Percentiles rank a stretch among this genome's conserved stretches.
Conservation (phyloP, 495 filamentous ascomycete species). For the Parathielavia hyrcaniae region DNA sequence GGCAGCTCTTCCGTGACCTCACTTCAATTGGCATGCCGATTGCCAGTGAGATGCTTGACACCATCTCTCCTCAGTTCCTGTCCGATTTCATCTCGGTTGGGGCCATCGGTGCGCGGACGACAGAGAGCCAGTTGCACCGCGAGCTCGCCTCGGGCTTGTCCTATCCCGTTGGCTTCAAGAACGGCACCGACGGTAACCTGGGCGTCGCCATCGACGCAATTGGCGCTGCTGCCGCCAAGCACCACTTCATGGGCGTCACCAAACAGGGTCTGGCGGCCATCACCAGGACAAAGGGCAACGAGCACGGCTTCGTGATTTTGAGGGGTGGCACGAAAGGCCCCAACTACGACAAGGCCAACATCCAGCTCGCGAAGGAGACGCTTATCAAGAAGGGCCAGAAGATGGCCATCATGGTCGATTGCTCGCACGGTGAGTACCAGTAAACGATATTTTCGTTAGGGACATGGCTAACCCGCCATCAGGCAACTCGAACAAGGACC, state of each 20-base stretch:
- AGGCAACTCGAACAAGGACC: conserved; percentile 71
- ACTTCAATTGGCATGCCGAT: conserved; percentile 84
- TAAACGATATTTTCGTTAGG: background rate
- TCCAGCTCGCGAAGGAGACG: conserved; percentile 70
- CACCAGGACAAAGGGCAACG: conserved; percentile 84
- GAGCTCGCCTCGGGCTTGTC: conserved; percentile 95
- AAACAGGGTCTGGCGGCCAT: conserved; percentile 96
- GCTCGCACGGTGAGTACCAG: conserved; percentile 68
- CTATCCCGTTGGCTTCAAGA: conserved; percentile 99
- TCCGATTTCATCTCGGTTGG: conserved; percentile 93
- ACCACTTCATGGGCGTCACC: conserved; percentile 99
- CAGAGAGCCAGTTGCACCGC: conserved; percentile 90
- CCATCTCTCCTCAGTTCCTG: conserved; percentile 91
- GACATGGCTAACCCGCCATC: conserved; percentile 12
- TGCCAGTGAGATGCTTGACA: conserved; percentile 96
- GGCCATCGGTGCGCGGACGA: conserved; percentile 94
- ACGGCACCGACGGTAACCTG: conserved; percentile 93
- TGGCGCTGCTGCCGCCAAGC: conserved; percentile 79
- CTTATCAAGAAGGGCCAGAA: conserved; percentile 79
- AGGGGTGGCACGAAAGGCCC: conserved; percentile 89
- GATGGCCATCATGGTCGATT: conserved; percentile 94
- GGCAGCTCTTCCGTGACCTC: conserved; percentile 86
- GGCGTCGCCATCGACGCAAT: conserved; percentile 95
- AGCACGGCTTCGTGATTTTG: conserved; percentile 95
- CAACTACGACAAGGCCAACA: conserved; percentile 83